Base-by-base conservation (phyloP, 164 flowering plant genomes). In the Stephania cephalantha region DNA sequence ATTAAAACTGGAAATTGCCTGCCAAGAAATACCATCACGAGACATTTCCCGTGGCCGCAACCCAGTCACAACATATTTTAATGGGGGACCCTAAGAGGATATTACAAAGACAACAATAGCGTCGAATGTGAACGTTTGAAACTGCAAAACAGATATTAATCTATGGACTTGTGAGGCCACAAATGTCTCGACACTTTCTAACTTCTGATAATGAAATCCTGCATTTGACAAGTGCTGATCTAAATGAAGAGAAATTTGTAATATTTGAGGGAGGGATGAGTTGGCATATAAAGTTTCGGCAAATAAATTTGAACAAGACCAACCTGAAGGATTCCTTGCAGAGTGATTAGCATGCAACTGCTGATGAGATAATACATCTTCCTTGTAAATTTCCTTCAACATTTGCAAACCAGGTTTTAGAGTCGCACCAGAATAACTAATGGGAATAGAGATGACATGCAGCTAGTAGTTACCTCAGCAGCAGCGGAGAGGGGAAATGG, bases 361-460 rank as follows among this genome's bases (percentile, higher is more conserved):
- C 30, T 82, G 83, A 17, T 73, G 82, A 44, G 72, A 76, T 72
- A 82, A 20, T 31, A 66, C 11, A 20, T 69, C 82, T 71, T 82
- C 82, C 75, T 85, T 72, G 78, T 79, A 74, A 12, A 80, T 75
- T 48, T 79, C 85, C 89, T 88, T 79, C 80, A 82, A 45, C 42
- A 77, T 44, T 46, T 45, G 74, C 45, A 71, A 61, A 48, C 75
- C 8, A 64, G 65, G 17, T 66, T 20, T 11, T 50, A 30, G 52
- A 46, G 74, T 69, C 66, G 73, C 68, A 68, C 42, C 52, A 52
- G 6, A 9, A 35, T 13, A 46, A 15, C 53, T 50, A 20, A 53
- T 45, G 15, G 71, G 68, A 71, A n/a, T 75, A 69, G 12, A 35
- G 18, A 71, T n/a, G 46, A 11, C 66, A 35, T 35, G 66, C 18